phyloP scores from a whole-genome alignment of 2,329 filamentous ascomycete species.

The Microcyclospora pomicola region DNA sequence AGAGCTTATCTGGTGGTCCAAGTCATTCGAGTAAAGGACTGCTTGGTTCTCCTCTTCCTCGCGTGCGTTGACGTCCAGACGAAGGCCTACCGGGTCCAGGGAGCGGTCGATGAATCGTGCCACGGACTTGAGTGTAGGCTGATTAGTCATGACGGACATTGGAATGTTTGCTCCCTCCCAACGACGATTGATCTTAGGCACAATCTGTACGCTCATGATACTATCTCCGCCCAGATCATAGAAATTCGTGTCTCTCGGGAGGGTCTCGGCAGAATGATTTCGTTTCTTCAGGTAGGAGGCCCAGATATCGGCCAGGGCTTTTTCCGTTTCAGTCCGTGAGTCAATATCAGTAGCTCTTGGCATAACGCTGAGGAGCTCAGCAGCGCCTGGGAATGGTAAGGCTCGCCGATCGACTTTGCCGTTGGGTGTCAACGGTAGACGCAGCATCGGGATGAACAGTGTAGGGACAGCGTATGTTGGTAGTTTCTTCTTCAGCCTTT shows the following conservation, averaged over 20 bases:
- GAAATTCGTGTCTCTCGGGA: conserved; percentile 51
- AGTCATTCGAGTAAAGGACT: conserved; percentile 39
- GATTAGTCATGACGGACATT: conserved; percentile 57
- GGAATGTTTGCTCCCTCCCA: conserved; percentile 51
- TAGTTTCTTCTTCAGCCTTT: conserved; percentile 57
- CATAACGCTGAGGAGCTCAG: conserved; percentile 46
- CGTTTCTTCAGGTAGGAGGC: conserved; percentile 53
- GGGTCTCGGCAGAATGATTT: conserved; percentile 45
- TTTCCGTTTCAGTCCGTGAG: conserved; percentile 45
- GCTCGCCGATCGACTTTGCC: conserved; percentile 71
- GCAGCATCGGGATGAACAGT: conserved; percentile 57
- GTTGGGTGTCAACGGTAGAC: conserved; percentile 70
- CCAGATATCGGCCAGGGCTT: conserved; percentile 58
- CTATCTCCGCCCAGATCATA: conserved; percentile 72
- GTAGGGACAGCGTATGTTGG: conserved; percentile 64
- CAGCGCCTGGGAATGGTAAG: conserved; percentile 67
- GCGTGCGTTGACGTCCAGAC: conserved; percentile 32
- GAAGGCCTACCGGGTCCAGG: conserved; percentile 35
- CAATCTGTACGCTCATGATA: conserved; percentile 67
- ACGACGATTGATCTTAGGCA: conserved; percentile 53
- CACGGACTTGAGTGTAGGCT: conserved; percentile 47
- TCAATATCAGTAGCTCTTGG: conserved; percentile 31
- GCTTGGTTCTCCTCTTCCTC: conserved; percentile 37
- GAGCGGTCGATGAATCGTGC: conserved; percentile 38
- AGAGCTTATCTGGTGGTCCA: conserved; percentile 36